phyloP scores from a whole-genome alignment of 2,329 filamentous ascomycete species.

The Hyphodiscus sp. region DNA sequence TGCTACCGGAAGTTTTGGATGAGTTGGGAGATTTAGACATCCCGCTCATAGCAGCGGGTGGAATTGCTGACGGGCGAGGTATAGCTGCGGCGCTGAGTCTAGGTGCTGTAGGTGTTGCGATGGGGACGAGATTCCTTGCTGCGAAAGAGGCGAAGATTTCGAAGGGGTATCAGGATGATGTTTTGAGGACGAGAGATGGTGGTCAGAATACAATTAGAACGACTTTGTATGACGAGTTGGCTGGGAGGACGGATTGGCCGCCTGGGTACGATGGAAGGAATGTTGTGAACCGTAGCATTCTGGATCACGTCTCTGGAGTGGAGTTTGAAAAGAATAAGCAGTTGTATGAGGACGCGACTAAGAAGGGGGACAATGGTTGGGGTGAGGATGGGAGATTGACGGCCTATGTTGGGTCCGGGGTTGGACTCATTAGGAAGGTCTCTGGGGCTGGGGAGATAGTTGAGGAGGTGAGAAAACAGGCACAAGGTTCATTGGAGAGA shows the following conservation, averaged over 20 bases:
- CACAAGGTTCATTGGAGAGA: neutral
- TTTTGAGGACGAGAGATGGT: conserved; percentile 40
- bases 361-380: conserved; percentile 42
- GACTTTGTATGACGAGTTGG: conserved; percentile 41
- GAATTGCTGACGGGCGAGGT: conserved; percentile 29
- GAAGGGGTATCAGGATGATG: conserved; percentile 38
- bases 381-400: conserved; percentile 28
- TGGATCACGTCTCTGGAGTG: conserved; percentile 33
- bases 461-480: neutral
- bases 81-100: conserved; percentile 27
- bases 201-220: conserved; percentile 40
- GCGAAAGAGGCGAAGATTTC: conserved; percentile 37
- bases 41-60: conserved; percentile 26
- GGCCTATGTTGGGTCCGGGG: conserved; percentile 16
- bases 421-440: conserved; percentile 16
- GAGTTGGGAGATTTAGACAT: conserved; percentile 9
- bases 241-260: conserved; percentile 52
- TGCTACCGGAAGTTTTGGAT: conserved; percentile 27
- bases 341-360: conserved; percentile 35
- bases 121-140: conserved; percentile 44
- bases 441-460: conserved; percentile 15
- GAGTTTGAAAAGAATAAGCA: conserved; percentile 31
- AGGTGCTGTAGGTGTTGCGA: conserved; percentile 34
- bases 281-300: conserved; percentile 45
- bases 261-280: conserved; percentile 47